Percentiles rank a stretch among this genome's conserved stretches.
Conservation (phyloP, 2,329 filamentous ascomycete genomes). For the Xylaria sp. region DNA sequence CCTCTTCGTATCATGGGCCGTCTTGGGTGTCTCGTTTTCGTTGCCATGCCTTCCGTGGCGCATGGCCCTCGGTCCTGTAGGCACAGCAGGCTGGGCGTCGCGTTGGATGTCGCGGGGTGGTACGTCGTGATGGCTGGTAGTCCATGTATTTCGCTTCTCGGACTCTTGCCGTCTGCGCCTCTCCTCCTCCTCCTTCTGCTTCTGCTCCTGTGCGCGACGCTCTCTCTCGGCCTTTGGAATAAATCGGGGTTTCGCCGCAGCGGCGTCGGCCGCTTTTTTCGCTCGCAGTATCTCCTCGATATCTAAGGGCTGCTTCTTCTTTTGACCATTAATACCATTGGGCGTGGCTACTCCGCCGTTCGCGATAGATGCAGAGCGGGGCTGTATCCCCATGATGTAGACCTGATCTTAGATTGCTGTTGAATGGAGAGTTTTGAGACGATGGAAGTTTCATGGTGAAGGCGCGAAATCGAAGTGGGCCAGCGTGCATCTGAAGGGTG, state of each 20-base stretch:
- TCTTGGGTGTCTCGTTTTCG: conserved; percentile 54
- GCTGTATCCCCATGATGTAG: conserved; percentile 45
- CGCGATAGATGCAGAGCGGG: conserved; percentile 39
- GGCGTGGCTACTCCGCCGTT: conserved; percentile 33
- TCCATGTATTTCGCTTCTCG: conserved; percentile 51
- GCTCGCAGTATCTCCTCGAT: conserved; percentile 86
- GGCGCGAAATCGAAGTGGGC: conserved; percentile 13
- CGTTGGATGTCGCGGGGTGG: conserved; percentile 8
- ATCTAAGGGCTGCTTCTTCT: conserved; percentile 69
- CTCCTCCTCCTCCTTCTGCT: conserved; percentile 73
- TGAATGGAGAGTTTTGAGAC: conserved; percentile 1
- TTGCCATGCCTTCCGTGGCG: conserved; percentile 55
- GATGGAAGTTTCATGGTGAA: not conserved
- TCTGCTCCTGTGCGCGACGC: conserved; percentile 74
- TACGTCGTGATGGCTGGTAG: conserved; percentile 41
- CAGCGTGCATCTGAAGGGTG: conserved; percentile 11
- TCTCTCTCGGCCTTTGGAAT: conserved; percentile 79
- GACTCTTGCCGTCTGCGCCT: conserved; percentile 42
- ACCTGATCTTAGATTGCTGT: conserved; percentile 10
- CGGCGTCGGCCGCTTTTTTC: conserved; percentile 86
- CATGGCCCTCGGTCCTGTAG: conserved; percentile 79
- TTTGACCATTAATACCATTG: conserved; percentile 33
- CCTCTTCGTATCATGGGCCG: conserved; percentile 36
- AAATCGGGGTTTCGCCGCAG: conserved; percentile 86
- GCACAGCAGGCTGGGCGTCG: conserved; percentile 55